Base-by-base conservation (phyloP, 208 protist genomes). In the Trypanosomatidae sp. region DNA sequence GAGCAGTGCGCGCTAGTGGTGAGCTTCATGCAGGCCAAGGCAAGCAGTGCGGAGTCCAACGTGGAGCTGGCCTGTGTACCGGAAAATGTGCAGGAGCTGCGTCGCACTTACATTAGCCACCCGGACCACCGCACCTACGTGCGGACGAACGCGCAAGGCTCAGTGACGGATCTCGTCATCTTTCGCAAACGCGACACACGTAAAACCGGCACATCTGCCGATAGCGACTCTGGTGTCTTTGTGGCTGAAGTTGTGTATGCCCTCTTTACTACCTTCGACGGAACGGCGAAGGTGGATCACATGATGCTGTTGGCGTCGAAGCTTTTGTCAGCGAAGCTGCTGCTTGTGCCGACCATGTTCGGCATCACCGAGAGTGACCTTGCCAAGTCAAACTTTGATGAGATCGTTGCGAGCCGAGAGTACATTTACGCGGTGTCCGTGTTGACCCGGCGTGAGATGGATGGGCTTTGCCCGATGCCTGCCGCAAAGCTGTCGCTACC, bases 301-400 rank as follows among this genome's bases (percentile, higher is more conserved):
- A 43, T 92, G 55, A 80, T 95, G 52, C 68, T 90, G 46, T 39
- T 97, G 19, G 79, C 87, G 8, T 66, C 86, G 52, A 69, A 76
- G 58, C 69, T 91, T 17, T 78, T 90, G 49, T 76, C 75, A 5
- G 90, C 86, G 30, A 76, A 84, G 39, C 73, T 93, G 68, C 65
- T 93, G 15, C 82, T 93, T 4, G 80, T 94, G 43, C 88, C 92
- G 17, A 90, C 74, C 72, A 74, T 91, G 74, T 94, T 91, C 68
- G 89, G 92, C 60, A 85, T 95, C 69, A 85, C 90, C 19, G 92
- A 97, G 19, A 91, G 83, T 62, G 92, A 97, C 50, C 67, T 95
- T 12, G 87, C 82, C 69, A 95, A 91, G 79, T 82, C 82, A 8
- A 90, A 86, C 67, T 95, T 93, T 66, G 90, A 93, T 41, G 90